Conservation (phyloP, 768 basidiomycete genomes). For the Rhizopogon sp. region DNA sequence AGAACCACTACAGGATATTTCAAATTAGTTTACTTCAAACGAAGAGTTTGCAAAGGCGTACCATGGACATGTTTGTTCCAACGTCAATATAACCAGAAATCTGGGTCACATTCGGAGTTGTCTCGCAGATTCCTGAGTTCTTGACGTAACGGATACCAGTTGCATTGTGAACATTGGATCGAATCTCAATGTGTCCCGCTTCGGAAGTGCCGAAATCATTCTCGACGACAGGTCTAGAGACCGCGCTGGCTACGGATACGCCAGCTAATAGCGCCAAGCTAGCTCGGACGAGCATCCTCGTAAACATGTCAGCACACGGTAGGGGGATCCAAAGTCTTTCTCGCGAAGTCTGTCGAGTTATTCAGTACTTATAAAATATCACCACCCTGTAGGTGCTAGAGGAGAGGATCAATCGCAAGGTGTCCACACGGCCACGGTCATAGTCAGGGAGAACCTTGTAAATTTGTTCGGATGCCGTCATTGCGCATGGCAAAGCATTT, state of each 20-base stretch:
- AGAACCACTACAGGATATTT: conserved; percentile 64
- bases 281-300: no score
- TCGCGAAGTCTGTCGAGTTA: not conserved
- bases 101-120: no score
- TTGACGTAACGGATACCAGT: no score
- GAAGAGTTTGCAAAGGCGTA: not conserved
- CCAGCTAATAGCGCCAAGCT: conserved; percentile 1
- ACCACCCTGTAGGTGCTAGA: not conserved
- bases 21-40: not conserved
- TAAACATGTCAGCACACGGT: conserved; percentile 8
- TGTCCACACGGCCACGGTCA: not conserved
- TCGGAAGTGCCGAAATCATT: not conserved
- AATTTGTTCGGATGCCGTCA: not conserved
- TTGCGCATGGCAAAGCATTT: no score
- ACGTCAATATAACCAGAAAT: no score
- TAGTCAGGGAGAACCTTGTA: no score
- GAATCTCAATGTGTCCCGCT: no score
- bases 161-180: no score
- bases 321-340: not conserved
- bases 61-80: no score
- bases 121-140: no score
- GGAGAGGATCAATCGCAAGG: not conserved
- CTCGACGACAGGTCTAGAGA: not conserved
- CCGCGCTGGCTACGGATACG: not conserved
- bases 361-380: not conserved